Evolutionary conservation across 1,284 basidiomycete species (phyloP).

Genomic region (Testicularia cyperi): DNA sequence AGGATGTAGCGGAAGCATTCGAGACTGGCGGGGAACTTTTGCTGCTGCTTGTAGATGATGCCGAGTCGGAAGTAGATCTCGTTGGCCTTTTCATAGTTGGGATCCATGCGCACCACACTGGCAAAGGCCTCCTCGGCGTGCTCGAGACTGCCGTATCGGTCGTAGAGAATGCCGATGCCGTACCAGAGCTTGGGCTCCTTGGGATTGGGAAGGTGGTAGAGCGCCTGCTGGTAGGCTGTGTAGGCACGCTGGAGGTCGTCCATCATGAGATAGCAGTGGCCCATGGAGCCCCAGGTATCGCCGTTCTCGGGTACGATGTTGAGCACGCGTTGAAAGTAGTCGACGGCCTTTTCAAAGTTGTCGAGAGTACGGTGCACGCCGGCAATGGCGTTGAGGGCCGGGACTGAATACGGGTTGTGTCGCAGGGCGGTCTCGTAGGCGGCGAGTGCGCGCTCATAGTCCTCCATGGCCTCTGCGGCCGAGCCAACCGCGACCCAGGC

Average conservation of each 20-base stretch:
- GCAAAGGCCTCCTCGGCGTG: conserved; percentile 98
- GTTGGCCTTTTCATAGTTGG: conserved; percentile 97
- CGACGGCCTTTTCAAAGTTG: conserved; percentile 72
- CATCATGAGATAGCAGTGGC: conserved; percentile 98
- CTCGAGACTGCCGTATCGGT: conserved; percentile 95
- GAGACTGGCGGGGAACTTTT: conserved; percentile 69
- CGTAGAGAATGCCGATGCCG: conserved; percentile 97
- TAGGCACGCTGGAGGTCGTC: conserved; percentile 98
- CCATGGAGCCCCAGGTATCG: conserved; percentile 63
- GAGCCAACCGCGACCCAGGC: conserved; percentile 55
- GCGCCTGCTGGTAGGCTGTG: conserved; percentile 95
- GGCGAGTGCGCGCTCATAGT: conserved; percentile 53
- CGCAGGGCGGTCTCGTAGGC: conserved; percentile 56
- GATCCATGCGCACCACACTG: conserved; percentile 94
- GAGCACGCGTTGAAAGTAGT: conserved; percentile 89
- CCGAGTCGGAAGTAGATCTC: conserved; percentile 97
- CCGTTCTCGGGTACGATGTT: conserved; percentile 64
- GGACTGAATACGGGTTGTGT: conserved; percentile 57
- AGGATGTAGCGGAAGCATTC: conserved; percentile 84
- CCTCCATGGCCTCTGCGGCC: conserved; percentile 57
- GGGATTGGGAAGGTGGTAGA: conserved; percentile 91
- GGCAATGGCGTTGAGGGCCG: conserved; percentile 57
- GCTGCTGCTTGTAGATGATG: conserved; percentile 99
- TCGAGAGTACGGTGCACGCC: conserved; percentile 55
- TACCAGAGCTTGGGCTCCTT: conserved; percentile 99